phyloP scores from a whole-genome alignment of 768 basidiomycete genomes.

The Calocybe cyanea region DNA sequence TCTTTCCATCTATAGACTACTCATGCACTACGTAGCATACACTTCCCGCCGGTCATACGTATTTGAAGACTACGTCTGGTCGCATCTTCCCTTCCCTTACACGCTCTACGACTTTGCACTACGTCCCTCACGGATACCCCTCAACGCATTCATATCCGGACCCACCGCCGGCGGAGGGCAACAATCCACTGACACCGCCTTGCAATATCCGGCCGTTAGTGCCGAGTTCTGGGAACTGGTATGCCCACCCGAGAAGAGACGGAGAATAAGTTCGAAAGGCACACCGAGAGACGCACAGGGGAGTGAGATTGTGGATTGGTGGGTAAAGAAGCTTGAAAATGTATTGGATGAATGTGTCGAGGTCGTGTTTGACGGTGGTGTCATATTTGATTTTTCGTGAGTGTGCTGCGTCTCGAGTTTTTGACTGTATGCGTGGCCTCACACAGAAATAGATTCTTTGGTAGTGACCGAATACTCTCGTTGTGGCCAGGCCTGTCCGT shows the following conservation, averaged over 20 bases:
- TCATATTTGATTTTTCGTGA: slow-evolving; percentile 48
- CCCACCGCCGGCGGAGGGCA: slow-evolving; percentile 56
- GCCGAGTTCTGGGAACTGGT: slow-evolving; percentile 45
- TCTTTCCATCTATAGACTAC: slow-evolving; percentile 35
- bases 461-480: slow-evolving; percentile 36
- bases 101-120: slow-evolving; percentile 52
- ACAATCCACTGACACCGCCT: slow-evolving; percentile 24
- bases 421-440: slow-evolving; percentile 36
- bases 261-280: slow-evolving; percentile 30
- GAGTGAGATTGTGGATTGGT: slow-evolving; percentile 43
- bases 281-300: slow-evolving; percentile 38
- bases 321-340: slow-evolving; percentile 35
- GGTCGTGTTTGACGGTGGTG: slow-evolving; percentile 34
- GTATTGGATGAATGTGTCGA: slow-evolving; percentile 40
- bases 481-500: slow-evolving; percentile 39
- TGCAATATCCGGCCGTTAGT: slow-evolving; percentile 36
- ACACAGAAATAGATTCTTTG: slow-evolving; percentile 45
- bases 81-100: slow-evolving; percentile 48
- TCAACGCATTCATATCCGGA: slow-evolving; percentile 57
- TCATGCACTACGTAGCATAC: slow-evolving; percentile 52
- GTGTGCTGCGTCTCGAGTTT: too few relatives aligned
- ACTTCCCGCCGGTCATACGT: slow-evolving; percentile 50
- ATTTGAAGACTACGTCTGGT: slow-evolving; percentile 64
- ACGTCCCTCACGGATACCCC: slow-evolving; percentile 47
- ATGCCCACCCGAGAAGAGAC: slow-evolving; percentile 36